Percentiles rank a stretch among this genome's conserved stretches.
Conservation (phyloP, 1,284 basidiomycete species). For the Uromyces viciae-fabae region DNA sequence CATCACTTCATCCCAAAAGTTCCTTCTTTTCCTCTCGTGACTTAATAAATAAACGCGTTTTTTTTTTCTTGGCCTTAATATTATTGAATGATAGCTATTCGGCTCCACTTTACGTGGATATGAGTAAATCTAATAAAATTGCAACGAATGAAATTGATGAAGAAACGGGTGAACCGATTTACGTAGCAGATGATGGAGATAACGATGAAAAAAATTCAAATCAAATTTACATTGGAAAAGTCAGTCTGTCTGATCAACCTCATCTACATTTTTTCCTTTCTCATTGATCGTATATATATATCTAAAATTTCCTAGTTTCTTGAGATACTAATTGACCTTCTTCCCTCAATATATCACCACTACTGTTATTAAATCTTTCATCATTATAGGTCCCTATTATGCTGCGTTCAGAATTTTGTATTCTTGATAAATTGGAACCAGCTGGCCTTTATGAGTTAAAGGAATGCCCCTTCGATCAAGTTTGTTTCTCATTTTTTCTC, state of each 20-base stretch:
- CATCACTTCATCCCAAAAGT: background rate
- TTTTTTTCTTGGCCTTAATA: background rate
- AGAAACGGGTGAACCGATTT: constrained; percentile 70
- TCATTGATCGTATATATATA: constrained; percentile 18
- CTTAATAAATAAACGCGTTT: background rate
- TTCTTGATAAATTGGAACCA: constrained; percentile 74
- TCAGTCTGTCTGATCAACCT: no score
- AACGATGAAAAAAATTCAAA: constrained; percentile 66
- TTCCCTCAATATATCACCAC: background rate
- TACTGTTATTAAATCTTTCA: background rate
- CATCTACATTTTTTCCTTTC: background rate
- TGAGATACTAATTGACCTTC: background rate
- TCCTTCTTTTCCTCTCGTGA: background rate
- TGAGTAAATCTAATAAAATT: constrained; percentile 79
- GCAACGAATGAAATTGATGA: constrained; percentile 63
- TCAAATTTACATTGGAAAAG: constrained; percentile 95
- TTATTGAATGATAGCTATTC: constrained; percentile 63
- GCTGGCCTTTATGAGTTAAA: constrained; percentile 82
- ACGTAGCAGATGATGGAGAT: constrained; percentile 64
- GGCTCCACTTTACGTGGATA: constrained; percentile 92
- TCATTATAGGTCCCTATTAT: constrained; percentile 85
- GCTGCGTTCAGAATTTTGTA: constrained; percentile 93
- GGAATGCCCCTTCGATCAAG: constrained; percentile 91
- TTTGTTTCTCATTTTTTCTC: constrained; percentile 42
- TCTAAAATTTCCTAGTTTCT: background rate